These are phyloP conservation scores for Schoenoplectus triqueter DNA, from an alignment of 202 grass and related monocot species.

Conservation along the genomic window DNA sequence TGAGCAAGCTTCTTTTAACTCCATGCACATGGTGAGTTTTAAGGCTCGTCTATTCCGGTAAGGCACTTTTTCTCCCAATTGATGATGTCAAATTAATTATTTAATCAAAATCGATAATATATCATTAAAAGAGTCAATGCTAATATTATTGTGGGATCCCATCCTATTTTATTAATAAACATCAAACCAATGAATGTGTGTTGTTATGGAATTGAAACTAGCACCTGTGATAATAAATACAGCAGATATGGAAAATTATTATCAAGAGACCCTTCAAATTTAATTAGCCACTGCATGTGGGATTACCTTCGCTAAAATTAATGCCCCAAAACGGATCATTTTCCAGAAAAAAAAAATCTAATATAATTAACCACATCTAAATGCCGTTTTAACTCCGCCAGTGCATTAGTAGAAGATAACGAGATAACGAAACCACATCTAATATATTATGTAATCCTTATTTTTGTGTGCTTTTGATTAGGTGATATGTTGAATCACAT, in stretches of 20 bases:
- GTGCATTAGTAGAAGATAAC: not conserved
- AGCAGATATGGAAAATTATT: not conserved
- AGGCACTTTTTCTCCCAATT: no score
- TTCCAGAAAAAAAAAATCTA: not conserved
- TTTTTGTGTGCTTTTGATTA: conserved; percentile 8
- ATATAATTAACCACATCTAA: not conserved
- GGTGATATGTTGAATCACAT: not conserved
- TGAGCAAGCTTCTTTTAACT: no score
- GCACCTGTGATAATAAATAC: not conserved
- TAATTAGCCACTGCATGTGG: not conserved
- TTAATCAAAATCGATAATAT: no score
- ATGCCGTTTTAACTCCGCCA: not conserved
- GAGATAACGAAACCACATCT: not conserved
- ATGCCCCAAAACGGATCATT: not conserved
- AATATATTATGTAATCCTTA: not conserved
- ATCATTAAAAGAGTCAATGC: no score
- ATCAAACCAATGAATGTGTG: not conserved
- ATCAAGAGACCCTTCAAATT: not conserved
- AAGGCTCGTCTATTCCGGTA: no score
- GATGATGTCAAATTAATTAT: no score
- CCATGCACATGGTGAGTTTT: no score
- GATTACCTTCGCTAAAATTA: not conserved
- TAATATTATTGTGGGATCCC: not conserved
- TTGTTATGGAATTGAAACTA: not conserved
- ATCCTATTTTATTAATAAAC: not conserved